A percentile compares a stretch with the other conserved stretches of the same genome.
These are phyloP conservation scores for Paecilomyces dactylethromorphus DNA, from an alignment of 2,329 filamentous ascomycete genomes.

Conservation along the genomic window DNA sequence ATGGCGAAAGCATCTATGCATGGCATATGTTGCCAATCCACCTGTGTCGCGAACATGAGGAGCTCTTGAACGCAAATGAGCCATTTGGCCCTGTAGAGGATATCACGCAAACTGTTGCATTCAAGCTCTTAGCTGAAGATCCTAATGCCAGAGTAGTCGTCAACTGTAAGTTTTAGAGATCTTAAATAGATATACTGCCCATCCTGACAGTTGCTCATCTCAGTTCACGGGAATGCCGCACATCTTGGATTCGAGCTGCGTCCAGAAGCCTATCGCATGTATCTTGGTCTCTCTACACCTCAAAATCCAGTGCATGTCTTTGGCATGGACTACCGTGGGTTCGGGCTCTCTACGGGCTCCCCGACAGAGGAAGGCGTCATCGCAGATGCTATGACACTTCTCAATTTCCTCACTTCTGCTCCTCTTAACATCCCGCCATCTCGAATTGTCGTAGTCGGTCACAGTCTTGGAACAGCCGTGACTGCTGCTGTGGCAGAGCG, in stretches of 20 bases:
- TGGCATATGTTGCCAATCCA: constrained; percentile 86
- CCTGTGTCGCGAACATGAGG: constrained; percentile 67
- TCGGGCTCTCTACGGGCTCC: constrained; percentile 70
- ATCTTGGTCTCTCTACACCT: constrained; percentile 63
- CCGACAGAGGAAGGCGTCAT: constrained; percentile 79
- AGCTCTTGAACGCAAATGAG: constrained; percentile 48
- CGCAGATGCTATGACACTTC: constrained; percentile 64
- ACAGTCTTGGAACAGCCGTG: constrained; percentile 84
- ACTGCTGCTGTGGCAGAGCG: constrained; percentile 66
- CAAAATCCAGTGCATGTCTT: constrained; percentile 64
- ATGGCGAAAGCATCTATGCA: constrained; percentile 72
- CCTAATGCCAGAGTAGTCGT: constrained; percentile 49
- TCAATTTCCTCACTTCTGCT: constrained; percentile 55
- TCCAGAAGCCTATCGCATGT: constrained; percentile 67
- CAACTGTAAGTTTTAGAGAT: constrained; percentile 20
- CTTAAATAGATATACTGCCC: background rate
- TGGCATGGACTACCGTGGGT: constrained; percentile 88
- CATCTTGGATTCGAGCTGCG: constrained; percentile 74
- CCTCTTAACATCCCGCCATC: constrained; percentile 61
- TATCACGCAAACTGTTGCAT: constrained; percentile 43
- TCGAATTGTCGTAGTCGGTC: constrained; percentile 74
- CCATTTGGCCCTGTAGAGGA: constrained; percentile 46
- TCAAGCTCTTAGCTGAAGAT: constrained; percentile 45
- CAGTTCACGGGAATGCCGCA: constrained; percentile 64
- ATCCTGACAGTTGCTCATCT: background rate